Evolutionary conservation across 129 eudicot genomes (phyloP).

Genomic region (Lactuca sativa): DNA sequence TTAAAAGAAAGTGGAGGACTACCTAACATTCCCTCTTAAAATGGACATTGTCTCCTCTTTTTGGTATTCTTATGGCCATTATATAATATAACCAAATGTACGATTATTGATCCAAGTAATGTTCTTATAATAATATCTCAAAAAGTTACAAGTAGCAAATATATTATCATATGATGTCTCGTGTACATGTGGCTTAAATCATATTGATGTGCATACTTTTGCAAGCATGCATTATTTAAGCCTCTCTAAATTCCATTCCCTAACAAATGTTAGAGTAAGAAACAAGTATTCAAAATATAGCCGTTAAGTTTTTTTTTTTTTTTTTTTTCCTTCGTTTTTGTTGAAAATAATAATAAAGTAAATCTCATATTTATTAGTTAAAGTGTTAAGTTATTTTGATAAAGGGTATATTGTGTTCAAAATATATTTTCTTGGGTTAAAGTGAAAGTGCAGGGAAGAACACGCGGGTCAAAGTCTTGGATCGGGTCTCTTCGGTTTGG

Average conservation of each 20-base stretch:
- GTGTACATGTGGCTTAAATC: slow-evolving; percentile 14
- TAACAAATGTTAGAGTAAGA: slow-evolving; percentile 3
- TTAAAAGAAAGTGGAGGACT: slow-evolving; percentile 37
- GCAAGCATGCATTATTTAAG: slow-evolving; percentile 20
- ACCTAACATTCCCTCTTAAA: slow-evolving; percentile 48
- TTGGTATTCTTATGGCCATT: slow-evolving; percentile 26
- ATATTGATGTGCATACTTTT: slow-evolving; percentile 27
- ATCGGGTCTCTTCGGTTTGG: no score
- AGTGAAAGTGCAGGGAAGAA: no score
- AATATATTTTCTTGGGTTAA: no score
- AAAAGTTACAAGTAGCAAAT: slow-evolving; percentile 24
- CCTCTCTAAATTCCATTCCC: slow-evolving; percentile 20
- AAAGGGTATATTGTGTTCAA: no score
- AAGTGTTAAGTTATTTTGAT: no score
- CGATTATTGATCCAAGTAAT: slow-evolving; percentile 39
- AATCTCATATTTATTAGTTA: no score
- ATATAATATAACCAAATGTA: slow-evolving; percentile 26
- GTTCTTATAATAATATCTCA: slow-evolving; percentile 26
- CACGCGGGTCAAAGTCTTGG: no score
- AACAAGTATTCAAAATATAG: background rate
- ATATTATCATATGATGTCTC: slow-evolving; percentile 15
- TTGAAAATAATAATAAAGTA: no score
- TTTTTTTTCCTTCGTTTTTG: no score
- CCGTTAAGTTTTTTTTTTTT: background rate
- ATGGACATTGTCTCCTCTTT: slow-evolving; percentile 42